Percentiles rank a stretch among this genome's conserved stretches.
Conservation (phyloP, 352 stramenopile genomes). For the Phytopythium cucurbitacearum region DNA sequence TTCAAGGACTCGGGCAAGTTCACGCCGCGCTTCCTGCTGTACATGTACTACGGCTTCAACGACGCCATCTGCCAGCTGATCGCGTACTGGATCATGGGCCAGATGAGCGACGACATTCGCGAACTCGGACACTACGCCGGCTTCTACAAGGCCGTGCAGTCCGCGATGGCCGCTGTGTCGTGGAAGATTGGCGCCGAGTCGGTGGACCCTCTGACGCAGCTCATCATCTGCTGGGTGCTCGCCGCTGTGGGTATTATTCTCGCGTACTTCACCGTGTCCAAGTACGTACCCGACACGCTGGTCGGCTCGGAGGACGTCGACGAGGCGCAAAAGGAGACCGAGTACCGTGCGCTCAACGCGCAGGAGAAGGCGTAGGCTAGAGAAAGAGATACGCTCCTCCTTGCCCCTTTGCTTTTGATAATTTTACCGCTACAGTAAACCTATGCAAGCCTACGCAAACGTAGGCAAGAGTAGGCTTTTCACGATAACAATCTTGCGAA, state of each 20-base stretch:
- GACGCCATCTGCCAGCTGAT: conserved; percentile 78
- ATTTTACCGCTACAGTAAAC: too few species aligned
- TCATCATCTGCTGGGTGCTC: conserved; percentile 35
- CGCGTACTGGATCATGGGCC: conserved; percentile 76
- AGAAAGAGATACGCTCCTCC: too few species aligned
- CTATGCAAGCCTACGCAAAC: too few species aligned
- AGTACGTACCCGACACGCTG: neutral
- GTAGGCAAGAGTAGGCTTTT: too few species aligned
- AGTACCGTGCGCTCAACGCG: neutral
- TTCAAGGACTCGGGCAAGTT: conserved; percentile 19
- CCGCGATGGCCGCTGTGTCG: conserved; percentile 24
- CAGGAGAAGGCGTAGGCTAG: neutral
- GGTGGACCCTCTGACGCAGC: conserved; percentile 15
- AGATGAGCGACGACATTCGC: conserved; percentile 26
- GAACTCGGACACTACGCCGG: conserved; percentile 48
- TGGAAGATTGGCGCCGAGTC: conserved; percentile 31
- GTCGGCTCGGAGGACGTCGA: neutral
- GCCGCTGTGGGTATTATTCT: neutral
- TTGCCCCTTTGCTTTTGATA: too few species aligned
- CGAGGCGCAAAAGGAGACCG: neutral
- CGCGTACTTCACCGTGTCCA: conserved; percentile 1
- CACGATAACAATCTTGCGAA: too few species aligned
- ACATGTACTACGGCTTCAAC: conserved; percentile 64
- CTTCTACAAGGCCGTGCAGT: conserved; percentile 68
- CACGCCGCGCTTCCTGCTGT: conserved; percentile 40